phyloP scores from a whole-genome alignment of 1,139 yeast genomes.

The Blastobotrys arbuscula region DNA sequence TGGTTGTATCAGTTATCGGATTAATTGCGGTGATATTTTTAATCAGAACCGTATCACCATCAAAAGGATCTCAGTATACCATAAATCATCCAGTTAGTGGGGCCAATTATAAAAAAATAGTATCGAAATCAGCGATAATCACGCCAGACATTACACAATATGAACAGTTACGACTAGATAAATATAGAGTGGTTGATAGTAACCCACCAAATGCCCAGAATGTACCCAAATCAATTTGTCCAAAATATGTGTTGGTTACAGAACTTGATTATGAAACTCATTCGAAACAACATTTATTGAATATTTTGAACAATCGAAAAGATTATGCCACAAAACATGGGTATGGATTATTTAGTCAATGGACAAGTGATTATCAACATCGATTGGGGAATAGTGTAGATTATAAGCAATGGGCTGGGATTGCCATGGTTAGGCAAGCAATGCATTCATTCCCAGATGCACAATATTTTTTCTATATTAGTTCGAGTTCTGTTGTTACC shows the following conservation, averaged over 20 bases:
- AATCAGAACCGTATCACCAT: background rate
- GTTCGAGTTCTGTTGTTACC: conserved; percentile 58
- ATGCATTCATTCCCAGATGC: conserved; percentile 82
- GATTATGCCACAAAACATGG: conserved; percentile 72
- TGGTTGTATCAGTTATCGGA: background rate
- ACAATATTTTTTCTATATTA: conserved; percentile 79
- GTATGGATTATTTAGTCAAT: conserved; percentile 73
- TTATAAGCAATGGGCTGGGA: conserved; percentile 50
- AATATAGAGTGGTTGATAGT: background rate
- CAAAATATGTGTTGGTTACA: conserved; percentile 61
- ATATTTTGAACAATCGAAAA: conserved; percentile 72
- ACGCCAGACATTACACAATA: conserved; percentile 1
- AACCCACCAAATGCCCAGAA: background rate
- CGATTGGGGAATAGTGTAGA: conserved; percentile 11
- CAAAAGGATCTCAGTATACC: background rate
- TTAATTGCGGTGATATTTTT: background rate
- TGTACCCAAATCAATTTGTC: background rate
- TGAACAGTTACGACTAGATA: background rate
- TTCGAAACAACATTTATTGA: conserved; percentile 52
- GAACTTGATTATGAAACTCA: conserved; percentile 70
- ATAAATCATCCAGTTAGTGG: background rate
- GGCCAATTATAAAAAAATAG: background rate
- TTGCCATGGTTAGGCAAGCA: conserved; percentile 66
- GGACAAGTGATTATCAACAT: conserved; percentile 59
- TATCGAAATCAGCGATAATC: background rate